Evolutionary conservation across 2,329 filamentous ascomycete genomes (phyloP).

Genomic region (Ophiosphaerella herpotricha): DNA sequence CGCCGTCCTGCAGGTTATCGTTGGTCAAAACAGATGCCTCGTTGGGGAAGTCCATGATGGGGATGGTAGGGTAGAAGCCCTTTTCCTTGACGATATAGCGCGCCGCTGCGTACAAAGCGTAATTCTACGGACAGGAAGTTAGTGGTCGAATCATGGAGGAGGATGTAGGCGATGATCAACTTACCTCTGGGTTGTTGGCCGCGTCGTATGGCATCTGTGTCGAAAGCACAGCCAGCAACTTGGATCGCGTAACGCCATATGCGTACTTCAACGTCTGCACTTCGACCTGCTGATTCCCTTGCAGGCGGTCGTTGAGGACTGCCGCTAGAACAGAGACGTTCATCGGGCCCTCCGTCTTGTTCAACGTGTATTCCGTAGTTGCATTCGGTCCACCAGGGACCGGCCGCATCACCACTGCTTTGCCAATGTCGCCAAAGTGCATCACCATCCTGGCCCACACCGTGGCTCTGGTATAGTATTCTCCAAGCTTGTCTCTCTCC

Average conservation of each 20-base stretch:
- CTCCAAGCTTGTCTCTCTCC: conserved; percentile 28
- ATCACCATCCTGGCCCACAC: conserved; percentile 44
- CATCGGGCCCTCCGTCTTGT: conserved; percentile 28
- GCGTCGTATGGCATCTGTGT: conserved; percentile 41
- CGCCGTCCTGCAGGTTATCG: conserved; percentile 39
- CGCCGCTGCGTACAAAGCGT: conserved; percentile 39
- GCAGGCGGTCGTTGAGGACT: conserved; percentile 32
- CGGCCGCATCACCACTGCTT: conserved; percentile 28
- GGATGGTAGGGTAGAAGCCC: conserved; percentile 36
- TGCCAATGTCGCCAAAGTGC: conserved; percentile 37
- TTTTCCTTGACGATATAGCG: conserved; percentile 36
- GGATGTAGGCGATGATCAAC: too few relatives aligned
- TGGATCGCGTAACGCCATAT: conserved; percentile 40
- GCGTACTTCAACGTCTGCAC: conserved; percentile 36
- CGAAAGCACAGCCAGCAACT: conserved; percentile 35
- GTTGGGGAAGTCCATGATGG: conserved; percentile 38
- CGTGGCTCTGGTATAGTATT: conserved; percentile 42
- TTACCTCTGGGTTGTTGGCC: conserved; percentile 35
- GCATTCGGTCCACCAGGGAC: conserved; percentile 21
- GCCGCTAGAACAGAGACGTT: conserved; percentile 41
- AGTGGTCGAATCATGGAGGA: too few relatives aligned
- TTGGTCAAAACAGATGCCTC: conserved; percentile 38
- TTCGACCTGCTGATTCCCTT: conserved; percentile 21
- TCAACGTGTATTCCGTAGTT: conserved; percentile 26
- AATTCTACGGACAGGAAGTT: conserved; percentile 16